These are phyloP conservation scores for Saccharomycopsis babjevae DNA, from an alignment of 805 yeast genomes.

Conservation along the genomic window DNA sequence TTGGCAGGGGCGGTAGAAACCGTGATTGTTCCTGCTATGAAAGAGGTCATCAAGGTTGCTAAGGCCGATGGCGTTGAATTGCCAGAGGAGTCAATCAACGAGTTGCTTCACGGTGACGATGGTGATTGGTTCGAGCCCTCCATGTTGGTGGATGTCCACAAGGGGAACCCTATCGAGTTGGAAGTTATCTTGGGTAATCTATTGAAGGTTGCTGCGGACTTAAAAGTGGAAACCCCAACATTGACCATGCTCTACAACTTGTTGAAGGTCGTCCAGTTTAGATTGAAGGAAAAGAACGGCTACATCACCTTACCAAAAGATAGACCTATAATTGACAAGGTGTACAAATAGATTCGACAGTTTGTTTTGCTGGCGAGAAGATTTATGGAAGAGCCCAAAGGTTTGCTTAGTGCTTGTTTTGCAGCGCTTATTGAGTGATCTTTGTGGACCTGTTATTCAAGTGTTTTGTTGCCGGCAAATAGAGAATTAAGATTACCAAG, in stretches of 20 bases:
- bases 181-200: constrained; percentile 67
- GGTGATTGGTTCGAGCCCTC: constrained; percentile 57
- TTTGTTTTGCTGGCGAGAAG: background rate
- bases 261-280: constrained; percentile 50
- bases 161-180: constrained; percentile 59
- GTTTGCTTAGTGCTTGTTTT: no score
- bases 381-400: no score
- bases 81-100: constrained; percentile 37
- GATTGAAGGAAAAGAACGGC: constrained; percentile 49
- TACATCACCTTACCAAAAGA: constrained; percentile 14
- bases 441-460: no score
- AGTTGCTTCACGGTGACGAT: constrained; percentile 48
- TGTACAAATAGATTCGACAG: background rate
- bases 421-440: no score
- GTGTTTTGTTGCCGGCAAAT: no score
- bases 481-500: no score
- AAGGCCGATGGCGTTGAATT: constrained; percentile 54
- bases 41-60: constrained; percentile 56
- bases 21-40: constrained; percentile 50
- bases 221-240: constrained; percentile 45
- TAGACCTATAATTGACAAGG: constrained; percentile 7
- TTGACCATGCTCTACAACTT: constrained; percentile 48
- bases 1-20: constrained; percentile 33
- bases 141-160: constrained; percentile 58
- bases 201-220: constrained; percentile 37